Percentiles rank a stretch among this genome's conserved stretches.
These are phyloP conservation scores for Amaranthus palmeri DNA, from an alignment of 148 eudicot species.

Conservation along the genomic window DNA sequence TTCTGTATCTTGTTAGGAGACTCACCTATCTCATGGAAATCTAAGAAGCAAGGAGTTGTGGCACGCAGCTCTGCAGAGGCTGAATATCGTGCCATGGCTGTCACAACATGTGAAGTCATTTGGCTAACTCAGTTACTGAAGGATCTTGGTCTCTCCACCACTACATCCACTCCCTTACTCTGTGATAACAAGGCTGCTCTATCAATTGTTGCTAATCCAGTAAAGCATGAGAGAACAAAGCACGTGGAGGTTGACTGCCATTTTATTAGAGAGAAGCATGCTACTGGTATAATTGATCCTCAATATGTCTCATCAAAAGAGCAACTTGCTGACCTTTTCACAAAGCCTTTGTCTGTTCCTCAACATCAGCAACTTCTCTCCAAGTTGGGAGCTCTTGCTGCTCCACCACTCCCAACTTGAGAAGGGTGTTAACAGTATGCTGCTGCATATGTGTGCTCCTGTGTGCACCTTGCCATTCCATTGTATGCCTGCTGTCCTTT, in stretches of 20 bases:
- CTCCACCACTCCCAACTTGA: neutral
- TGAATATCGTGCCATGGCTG: neutral
- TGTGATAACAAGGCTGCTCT: constrained; percentile 4
- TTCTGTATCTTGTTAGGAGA: neutral
- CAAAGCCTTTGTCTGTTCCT: neutral
- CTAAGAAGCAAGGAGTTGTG: neutral
- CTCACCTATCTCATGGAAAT: neutral
- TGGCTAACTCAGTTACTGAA: neutral
- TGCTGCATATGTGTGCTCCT: too few species aligned
- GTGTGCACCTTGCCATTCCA: too few species aligned
- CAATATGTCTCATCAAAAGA: neutral
- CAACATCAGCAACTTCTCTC: neutral
- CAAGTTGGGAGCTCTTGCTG: neutral
- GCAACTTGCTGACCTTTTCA: neutral
- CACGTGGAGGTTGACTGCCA: neutral
- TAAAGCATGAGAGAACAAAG: neutral
- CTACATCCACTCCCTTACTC: neutral
- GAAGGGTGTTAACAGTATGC: too few species aligned
- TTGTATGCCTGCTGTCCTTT: too few species aligned
- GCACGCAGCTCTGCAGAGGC: neutral
- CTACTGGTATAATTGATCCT: neutral
- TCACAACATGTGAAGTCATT: neutral
- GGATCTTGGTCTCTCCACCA: neutral
- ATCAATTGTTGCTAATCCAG: neutral
- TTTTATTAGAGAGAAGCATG: neutral